Percentiles rank a stretch among this genome's conserved stretches.
phyloP scores from a whole-genome alignment of 1,284 basidiomycete species.

The Pseudozyma sp. region DNA sequence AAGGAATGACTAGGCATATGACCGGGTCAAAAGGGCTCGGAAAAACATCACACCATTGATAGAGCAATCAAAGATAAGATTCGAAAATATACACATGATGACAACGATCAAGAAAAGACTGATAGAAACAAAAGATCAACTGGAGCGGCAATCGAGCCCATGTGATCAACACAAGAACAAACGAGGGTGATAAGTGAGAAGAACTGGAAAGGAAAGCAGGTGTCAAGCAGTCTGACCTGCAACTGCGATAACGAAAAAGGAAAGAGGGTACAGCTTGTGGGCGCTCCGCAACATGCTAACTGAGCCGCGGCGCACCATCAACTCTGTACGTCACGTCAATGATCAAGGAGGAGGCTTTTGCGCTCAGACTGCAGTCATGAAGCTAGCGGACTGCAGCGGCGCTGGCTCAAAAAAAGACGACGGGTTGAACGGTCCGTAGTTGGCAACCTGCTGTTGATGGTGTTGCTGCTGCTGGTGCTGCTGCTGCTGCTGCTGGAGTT shows the following conservation, averaged over 20 bases:
- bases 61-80: no score
- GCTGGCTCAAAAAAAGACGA: constrained; percentile 53
- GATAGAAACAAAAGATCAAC: constrained; percentile 1
- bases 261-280: constrained; percentile 10
- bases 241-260: constrained; percentile 6
- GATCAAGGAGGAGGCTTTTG: neutral
- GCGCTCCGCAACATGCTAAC: constrained; percentile 31
- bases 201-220: constrained; percentile 9
- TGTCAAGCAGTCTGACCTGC: constrained; percentile 23
- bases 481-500: constrained; percentile 16
- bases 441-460: constrained; percentile 24
- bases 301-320: constrained; percentile 14
- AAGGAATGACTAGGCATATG: no score
- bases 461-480: constrained; percentile 32
- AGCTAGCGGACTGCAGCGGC: constrained; percentile 52
- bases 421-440: constrained; percentile 23
- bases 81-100: constrained; percentile 24
- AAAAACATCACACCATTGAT: no score
- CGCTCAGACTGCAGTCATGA: constrained; percentile 52
- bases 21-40: no score
- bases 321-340: constrained; percentile 5
- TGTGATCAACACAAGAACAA: neutral
- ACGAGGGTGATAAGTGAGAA: neutral
- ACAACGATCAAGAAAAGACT: neutral
- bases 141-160: constrained; percentile 10